Base-by-base conservation (phyloP, 768 basidiomycete species). In the Boletus eberwhitei region DNA sequence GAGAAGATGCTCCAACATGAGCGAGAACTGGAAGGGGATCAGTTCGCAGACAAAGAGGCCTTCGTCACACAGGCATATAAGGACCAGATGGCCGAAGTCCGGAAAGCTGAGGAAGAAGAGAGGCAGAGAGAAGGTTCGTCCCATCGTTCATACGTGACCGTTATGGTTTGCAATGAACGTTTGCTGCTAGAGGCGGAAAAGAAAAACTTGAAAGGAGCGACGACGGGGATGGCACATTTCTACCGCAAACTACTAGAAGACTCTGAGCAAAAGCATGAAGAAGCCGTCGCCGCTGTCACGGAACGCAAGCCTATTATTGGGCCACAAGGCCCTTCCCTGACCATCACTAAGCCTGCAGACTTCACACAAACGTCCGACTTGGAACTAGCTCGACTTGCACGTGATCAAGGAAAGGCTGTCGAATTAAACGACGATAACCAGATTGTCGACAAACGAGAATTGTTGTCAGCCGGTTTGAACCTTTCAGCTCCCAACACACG, bases 41-140 rank as follows among this genome's bases (percentile, higher is more conserved):
- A 93, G 69, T 99, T 92, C 68, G 80, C 80, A 53, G 97, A 92
- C 75, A 98, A 95, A 76, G 97, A 98, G 51, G 79, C 85, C n/a
- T 99, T 98, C 64, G 96, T 98, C 47, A 99, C 97, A 1, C 91
- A 93, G 64, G 93, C 92, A 22, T 99, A 99, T 75, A 94, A 93
- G 69, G 88, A 91, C 46, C 97, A 98, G 72, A 90, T 97, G 85
- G 94, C 84, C 45, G 90, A 95, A 72, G 84, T 98, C 7, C 79
- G 92, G 53, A 80, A 74, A 65, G 93, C 94, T 0, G 97, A 98
- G 67, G 93, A 93, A 66, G 96, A 98, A 64, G 97, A 98, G 71
- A 88, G 79, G 72, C 72, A 76, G 63, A 79, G 87, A 60, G 96
- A 98, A 74, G 97, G 96, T 93, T 58, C 42, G 81, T 75, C 14